phyloP scores from a whole-genome alignment of 129 eudicot genomes.

The Flaveria bidentis region DNA sequence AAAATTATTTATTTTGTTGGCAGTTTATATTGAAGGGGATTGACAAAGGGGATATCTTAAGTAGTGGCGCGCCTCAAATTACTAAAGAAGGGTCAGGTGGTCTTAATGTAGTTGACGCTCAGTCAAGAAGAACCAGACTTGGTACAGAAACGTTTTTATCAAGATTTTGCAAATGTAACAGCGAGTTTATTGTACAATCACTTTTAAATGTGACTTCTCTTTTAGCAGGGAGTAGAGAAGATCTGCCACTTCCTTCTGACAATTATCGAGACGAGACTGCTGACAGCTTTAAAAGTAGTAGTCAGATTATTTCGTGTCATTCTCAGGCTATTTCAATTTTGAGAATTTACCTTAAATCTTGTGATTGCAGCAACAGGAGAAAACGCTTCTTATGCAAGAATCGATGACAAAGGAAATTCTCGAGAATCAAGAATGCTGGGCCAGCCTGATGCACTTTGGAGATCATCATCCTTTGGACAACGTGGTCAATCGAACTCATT shows the following conservation, averaged over 20 bases:
- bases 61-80: conserved; percentile 84
- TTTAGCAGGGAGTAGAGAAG: conserved; percentile 74
- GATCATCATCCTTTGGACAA: conserved; percentile 51
- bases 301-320: conserved; percentile 19
- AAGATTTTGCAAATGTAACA: not conserved
- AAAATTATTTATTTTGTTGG: conserved; percentile 7
- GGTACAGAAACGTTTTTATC: conserved; percentile 43
- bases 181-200: not conserved
- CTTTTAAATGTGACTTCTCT: conserved; percentile 19
- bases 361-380: conserved; percentile 42
- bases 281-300: conserved; percentile 49
- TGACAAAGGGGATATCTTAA: conserved; percentile 81
- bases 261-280: conserved; percentile 42
- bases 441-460: conserved; percentile 57
- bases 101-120: conserved; percentile 50
- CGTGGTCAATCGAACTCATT: conserved; percentile 35
- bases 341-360: not conserved
- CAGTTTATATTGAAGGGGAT: conserved; percentile 84
- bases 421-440: conserved; percentile 50
- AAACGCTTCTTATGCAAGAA: conserved; percentile 37
- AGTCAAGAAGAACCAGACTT: conserved; percentile 58
- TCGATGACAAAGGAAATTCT: conserved; percentile 40
- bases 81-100: conserved; percentile 76
- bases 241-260: conserved; percentile 47
- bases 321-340: not conserved